phyloP scores from a whole-genome alignment of 1,284 basidiomycete genomes.

The Stereum hirsutum region DNA sequence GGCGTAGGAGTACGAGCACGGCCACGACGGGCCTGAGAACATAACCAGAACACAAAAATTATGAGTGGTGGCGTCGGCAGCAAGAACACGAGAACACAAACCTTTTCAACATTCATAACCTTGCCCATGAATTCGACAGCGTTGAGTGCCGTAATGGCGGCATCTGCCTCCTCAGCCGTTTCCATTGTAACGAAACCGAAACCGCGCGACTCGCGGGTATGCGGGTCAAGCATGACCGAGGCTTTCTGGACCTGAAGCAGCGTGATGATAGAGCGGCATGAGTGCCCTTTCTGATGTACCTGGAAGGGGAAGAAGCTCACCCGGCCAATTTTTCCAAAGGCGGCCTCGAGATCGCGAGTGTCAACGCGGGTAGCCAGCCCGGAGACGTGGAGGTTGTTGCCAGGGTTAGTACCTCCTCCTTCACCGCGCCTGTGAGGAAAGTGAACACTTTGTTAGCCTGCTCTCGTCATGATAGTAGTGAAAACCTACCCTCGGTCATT shows the following conservation, averaged over 20 bases:
- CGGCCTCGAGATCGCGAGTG: conserved; percentile 79
- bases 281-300: not conserved
- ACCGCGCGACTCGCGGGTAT: conserved; percentile 91
- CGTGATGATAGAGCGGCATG: not conserved
- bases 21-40: conserved; percentile 76
- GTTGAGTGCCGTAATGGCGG: conserved; percentile 79
- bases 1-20: conserved; percentile 94
- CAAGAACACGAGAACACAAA: conserved; percentile 20
- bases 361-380: conserved; percentile 76
- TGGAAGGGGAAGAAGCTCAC: conserved; percentile 37
- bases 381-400: conserved; percentile 96
- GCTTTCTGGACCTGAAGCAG: conserved; percentile 68
- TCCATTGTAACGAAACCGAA: conserved; percentile 99
- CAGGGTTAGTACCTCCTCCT: conserved; percentile 60
- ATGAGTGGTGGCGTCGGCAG: not conserved
- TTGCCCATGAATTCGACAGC: conserved; percentile 83
- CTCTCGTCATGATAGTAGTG: not conserved
- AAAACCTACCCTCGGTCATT: conserved; percentile 42
- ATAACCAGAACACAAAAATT: conserved; percentile 8
- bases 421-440: conserved; percentile 18
- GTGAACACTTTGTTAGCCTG: too few relatives aligned
- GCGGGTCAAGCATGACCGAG: conserved; percentile 95
- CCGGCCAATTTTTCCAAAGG: conserved; percentile 84
- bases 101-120: conserved; percentile 81
- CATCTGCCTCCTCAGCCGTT: conserved; percentile 78